Conservation (phyloP, 2,329 filamentous ascomycete genomes). For the Meredithiella fracta region DNA sequence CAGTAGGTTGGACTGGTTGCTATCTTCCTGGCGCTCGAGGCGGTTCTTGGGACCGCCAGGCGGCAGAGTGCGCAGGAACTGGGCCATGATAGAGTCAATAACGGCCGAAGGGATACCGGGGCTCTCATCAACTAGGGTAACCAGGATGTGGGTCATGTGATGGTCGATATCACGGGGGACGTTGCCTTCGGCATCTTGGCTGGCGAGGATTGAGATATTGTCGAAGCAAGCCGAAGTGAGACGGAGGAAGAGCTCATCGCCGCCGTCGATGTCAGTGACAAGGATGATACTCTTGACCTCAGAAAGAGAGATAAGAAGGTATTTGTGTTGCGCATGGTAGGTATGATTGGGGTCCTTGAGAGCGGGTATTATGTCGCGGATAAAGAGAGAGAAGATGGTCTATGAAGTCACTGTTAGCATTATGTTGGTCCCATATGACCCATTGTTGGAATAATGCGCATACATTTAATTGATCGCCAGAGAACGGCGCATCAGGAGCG, state of each 20-base stretch:
- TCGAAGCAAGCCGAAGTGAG: slow-evolving; percentile 88
- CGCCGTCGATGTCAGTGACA: slow-evolving; percentile 69
- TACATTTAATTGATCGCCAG: slow-evolving; percentile 77
- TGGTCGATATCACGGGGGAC: slow-evolving; percentile 87
- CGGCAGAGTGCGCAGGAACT: slow-evolving; percentile 79
- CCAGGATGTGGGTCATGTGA: slow-evolving; percentile 73
- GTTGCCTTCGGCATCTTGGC: slow-evolving; percentile 59
- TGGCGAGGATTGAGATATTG: slow-evolving; percentile 64
- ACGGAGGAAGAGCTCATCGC: slow-evolving; percentile 60
- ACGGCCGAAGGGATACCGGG: slow-evolving; percentile 61
- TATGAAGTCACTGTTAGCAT: slow-evolving; percentile 21
- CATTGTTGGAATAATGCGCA: slow-evolving; percentile 16
- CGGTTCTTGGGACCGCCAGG: slow-evolving; percentile 45
- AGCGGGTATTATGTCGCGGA: slow-evolving; percentile 66
- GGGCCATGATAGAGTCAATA: slow-evolving; percentile 83
- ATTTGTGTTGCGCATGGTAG: slow-evolving; percentile 86
- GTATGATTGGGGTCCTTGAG: slow-evolving; percentile 74
- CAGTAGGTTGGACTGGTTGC: slow-evolving; percentile 67
- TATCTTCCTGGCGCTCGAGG: slow-evolving; percentile 38
- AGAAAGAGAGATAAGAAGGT: slow-evolving; percentile 72
- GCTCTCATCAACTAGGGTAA: slow-evolving; percentile 75
- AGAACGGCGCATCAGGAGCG: slow-evolving; percentile 90
- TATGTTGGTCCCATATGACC: neutral
- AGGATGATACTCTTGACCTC: slow-evolving; percentile 92
- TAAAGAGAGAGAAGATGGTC: slow-evolving; percentile 87